A percentile compares a stretch with the other conserved stretches of the same genome.
phyloP scores from a whole-genome alignment of 2,329 filamentous ascomycete species.

The Fusarium sp. region DNA sequence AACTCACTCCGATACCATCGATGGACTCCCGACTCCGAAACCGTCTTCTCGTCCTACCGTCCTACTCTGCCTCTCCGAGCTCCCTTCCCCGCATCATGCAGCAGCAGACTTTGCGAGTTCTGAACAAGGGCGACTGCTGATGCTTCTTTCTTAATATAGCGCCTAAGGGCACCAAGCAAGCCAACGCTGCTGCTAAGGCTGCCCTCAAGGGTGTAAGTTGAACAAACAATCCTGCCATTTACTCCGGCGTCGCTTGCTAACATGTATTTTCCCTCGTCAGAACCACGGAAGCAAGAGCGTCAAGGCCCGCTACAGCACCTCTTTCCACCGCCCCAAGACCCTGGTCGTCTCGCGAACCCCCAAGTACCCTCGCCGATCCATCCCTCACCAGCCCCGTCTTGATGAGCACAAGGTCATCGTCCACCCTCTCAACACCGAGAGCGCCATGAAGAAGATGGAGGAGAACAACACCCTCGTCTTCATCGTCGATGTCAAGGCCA shows the following conservation, averaged over 20 bases:
- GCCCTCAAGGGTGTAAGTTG: constrained; percentile 91
- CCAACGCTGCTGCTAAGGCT: constrained; percentile 93
- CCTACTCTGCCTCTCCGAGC: constrained; percentile 22
- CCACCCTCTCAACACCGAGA: constrained; percentile 99
- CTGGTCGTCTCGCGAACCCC: constrained; percentile 88
- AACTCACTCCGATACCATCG: constrained; percentile 16
- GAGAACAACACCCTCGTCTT: constrained; percentile 99
- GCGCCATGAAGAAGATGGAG: constrained; percentile 99
- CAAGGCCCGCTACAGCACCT: constrained; percentile 92
- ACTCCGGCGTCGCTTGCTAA: constrained; percentile 8
- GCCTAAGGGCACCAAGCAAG: constrained; percentile 81
- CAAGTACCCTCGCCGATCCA: constrained; percentile 97
- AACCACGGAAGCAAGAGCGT: constrained; percentile 80
- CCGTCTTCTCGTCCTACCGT: constrained; percentile 9
- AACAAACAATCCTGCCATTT: constrained; percentile 4
- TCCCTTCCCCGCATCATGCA: constrained; percentile 66
- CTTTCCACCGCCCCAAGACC: constrained; percentile 98
- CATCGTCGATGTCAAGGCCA: constrained; percentile 96
- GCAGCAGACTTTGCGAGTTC: constrained; percentile 83
- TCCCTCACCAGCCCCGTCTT: constrained; percentile 88
- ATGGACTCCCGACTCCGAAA: constrained; percentile 24
- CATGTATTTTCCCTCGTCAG: constrained; percentile 45
- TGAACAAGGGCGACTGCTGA: constrained; percentile 77
- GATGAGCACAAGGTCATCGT: constrained; percentile 98
- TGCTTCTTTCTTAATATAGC: constrained; percentile 66